Evolutionary conservation across 495 filamentous ascomycete genomes (phyloP), one percentile per base, ranked within the genome.

Genomic region (Articulospora tetracladia): DNA sequence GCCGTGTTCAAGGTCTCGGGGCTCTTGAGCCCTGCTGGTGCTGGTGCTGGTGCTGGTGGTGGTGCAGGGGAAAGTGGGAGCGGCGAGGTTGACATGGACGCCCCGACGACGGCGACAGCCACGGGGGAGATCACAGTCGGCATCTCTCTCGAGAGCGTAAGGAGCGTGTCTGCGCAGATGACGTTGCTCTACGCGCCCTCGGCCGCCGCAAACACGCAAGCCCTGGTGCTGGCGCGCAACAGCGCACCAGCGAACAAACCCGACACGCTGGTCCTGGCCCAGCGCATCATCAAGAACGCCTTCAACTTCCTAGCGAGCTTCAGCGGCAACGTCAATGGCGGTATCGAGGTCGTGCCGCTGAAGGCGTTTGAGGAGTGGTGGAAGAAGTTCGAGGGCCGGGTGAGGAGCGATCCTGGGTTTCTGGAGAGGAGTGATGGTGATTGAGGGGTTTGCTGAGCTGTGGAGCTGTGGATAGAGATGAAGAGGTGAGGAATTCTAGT

Each of bases 351-450:
- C 13, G 89, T 99, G 23, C 91, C 95, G 32, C 69, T 99, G 56
- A 90, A 87, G 75, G 88, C 86, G 13, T 98, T 99, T 72, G 86
- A 89, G 70, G 92, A 97, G 55, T 99, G 95, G 94, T 99, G 94
- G 94, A 79, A 74, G 53, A 97, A 96, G 74, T 99, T 99, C 77
- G 94, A 99, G 83, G 83, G 83, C 39, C 87, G 84, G 73, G 79
- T 98, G 27, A 86, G 92, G 69, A 76, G 81, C 57, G 94, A 99
- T 77, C 95, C 95, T 1, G 76, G 82, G 8, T 98, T 98, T 73
- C 76, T 99, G 65, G 93, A 98, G 71, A 83, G 90, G 68, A n/a
- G n/a, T n/a, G 89, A 87, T 62, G 87, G 85, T 46, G 78, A 80
- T 53, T 80, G 70, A 79, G 27, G n/a, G n/a, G n/a, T n/a, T n/a